Evolutionary conservation across 495 filamentous ascomycete genomes (phyloP).

Genomic region (Hypoxylon rickii): DNA sequence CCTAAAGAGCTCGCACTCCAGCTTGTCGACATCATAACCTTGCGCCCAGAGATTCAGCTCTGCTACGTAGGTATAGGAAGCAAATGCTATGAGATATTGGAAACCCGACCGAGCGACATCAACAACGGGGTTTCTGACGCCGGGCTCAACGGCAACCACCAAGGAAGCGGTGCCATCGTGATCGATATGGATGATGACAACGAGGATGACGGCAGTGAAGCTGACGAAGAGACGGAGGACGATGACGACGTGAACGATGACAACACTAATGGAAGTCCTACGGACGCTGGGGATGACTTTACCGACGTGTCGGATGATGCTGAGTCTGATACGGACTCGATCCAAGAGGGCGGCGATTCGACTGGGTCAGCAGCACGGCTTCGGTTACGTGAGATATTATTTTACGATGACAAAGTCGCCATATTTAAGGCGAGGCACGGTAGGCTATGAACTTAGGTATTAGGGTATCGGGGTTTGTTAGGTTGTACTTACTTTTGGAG

Average conservation of each 20-base stretch:
- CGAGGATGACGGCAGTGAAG: constrained; percentile 47
- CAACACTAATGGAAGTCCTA: constrained; percentile 48
- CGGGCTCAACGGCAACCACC: constrained; percentile 46
- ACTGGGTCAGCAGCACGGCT: constrained; percentile 58
- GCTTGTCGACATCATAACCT: constrained; percentile 80
- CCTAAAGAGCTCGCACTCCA: constrained; percentile 79
- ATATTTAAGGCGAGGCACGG: constrained; percentile 83
- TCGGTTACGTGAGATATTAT: constrained; percentile 79
- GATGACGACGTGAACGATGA: constrained; percentile 54
- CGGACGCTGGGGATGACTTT: constrained; percentile 45
- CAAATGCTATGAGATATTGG: constrained; percentile 91
- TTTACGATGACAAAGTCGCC: constrained; percentile 86
- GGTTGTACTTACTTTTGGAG: constrained; percentile 19
- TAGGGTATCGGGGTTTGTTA: constrained; percentile 5
- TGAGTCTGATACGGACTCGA: constrained; percentile 60
- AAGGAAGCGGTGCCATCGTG: constrained; percentile 34
- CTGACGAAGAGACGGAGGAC: constrained; percentile 50
- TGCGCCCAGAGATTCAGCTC: constrained; percentile 83
- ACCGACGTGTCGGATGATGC: constrained; percentile 61
- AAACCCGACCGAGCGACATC: constrained; percentile 61
- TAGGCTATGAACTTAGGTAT: constrained; percentile 55
- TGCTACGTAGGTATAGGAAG: constrained; percentile 79
- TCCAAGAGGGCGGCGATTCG: constrained; percentile 46
- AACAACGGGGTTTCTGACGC: constrained; percentile 38
- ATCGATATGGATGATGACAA: constrained; percentile 53